Evolutionary conservation across 768 basidiomycete genomes (phyloP), one percentile per base, ranked within the genome.

Genomic region (Mycena epipterygia): DNA sequence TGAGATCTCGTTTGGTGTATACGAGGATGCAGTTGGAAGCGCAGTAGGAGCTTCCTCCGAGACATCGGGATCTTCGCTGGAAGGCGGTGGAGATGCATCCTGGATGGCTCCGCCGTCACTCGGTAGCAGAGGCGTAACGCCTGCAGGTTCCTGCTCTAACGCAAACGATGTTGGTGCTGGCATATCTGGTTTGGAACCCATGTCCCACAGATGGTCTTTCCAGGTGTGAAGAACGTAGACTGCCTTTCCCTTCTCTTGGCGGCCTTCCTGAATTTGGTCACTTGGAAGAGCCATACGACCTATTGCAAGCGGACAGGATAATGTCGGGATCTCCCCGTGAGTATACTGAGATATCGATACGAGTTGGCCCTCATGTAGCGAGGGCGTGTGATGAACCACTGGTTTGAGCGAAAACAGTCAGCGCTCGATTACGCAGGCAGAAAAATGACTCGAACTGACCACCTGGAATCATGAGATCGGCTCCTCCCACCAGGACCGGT

Each of bases 391-490:
- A 76, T 89, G 86, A 48, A 92, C 82, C 70, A 94, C 92, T 93
- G 77, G 77, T 84, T 85, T 85, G 78, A 75, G 69, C 66, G 49
- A 65, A 73, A 52, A 67, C 35, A 49, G 52, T 64, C 42, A 67
- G 53, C 62, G 64, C 46, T 64, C 66, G 39, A 57, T 68, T 52
- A 41, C 21, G 48, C 29, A 19, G 21, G 25, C 19, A 27, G 1
- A 48, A 48, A 48, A 51, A 46, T 30, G 12, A n/a, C n/a, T n/a
- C n/a, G n/a, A 33, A 83, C 90, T 76, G 76, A 92, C 93, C 93
- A 80, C 94, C 95, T 5, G 95, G 93, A 37, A 93, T 90, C 94
- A 96, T 95, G 11, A 96, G 86, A 81, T 96, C 94, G 0, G 95
- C 93, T n/a, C 95, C 95, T 13, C 89, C 89, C 4, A 89, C 82